Base-by-base conservation (phyloP, 1,284 basidiomycete species). In the Retiboletus flavoniger region DNA sequence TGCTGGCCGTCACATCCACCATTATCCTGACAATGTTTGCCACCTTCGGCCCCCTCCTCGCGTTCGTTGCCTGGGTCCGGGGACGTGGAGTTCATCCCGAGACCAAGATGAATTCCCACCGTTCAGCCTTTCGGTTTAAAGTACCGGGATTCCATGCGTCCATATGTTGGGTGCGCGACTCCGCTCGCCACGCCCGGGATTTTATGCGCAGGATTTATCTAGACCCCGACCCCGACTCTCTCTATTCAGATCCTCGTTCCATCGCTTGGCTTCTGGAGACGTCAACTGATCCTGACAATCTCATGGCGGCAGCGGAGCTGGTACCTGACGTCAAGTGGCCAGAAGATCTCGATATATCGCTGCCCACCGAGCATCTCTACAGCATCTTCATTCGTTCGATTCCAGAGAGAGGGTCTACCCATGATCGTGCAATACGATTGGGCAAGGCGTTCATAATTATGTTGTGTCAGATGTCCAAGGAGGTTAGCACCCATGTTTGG, bases 231-330 rank as follows among this genome's bases (percentile, higher is more conserved):
- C 13, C 21, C 3, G 28, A 53, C 35, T 26, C 8, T 29, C 24
- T 5, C 8, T 21, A 36, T 19, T 38, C 41, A 46, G 34, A 51
- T 31, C 7, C 50, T 36, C 48, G 26, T 38, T 44, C 59, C 4
- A 51, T 61, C 21, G 17, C 34, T 35, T 60, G 59, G 59, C 31
- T 60, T 14, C 32, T 60, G 17, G 57, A 50, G 32, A 52, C 49
- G 3, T 60, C 60, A 19, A 55, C 43, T 17, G n/a, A 60, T 47
- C 60, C 57, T 14, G 60, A 50, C 28, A 31, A 17, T n/a, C 58
- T 60, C 38, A 59, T 29, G 31, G 31, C 49, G 1, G 60, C 49
- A 7, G 57, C 57, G 17, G 50, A 53, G 24, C 21, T 59, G 16
- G 42, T 60, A 8, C 56, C 56, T 11, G 48, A 43, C 9, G 51